Conservation (phyloP, 1,139 yeast species). For the Geotrichum aggregatum region DNA sequence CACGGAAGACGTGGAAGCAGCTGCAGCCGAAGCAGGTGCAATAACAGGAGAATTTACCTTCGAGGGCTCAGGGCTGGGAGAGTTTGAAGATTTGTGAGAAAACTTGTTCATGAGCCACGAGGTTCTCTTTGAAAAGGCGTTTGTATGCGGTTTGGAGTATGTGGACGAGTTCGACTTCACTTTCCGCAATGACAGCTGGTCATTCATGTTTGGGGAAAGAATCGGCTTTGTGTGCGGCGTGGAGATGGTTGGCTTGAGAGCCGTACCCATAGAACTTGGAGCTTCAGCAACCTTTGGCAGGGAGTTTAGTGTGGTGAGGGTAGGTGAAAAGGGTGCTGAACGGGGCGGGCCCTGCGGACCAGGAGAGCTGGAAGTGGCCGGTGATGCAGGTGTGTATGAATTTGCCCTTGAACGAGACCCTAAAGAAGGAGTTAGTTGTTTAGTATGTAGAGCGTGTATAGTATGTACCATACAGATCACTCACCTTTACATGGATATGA, state of each 20-base stretch:
- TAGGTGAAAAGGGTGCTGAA: slow-evolving; percentile 19
- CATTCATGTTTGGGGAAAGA: not conserved
- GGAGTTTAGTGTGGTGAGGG: slow-evolving; percentile 32
- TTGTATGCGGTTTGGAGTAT: slow-evolving; percentile 12
- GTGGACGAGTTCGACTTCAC: slow-evolving; percentile 19
- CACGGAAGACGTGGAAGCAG: too few species aligned
- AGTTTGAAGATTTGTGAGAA: slow-evolving; percentile 34
- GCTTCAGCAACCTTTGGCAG: slow-evolving; percentile 24
- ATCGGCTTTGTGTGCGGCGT: not conserved
- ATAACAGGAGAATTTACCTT: slow-evolving; percentile 33
- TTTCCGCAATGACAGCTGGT: slow-evolving; percentile 3
- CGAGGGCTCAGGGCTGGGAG: slow-evolving; percentile 37
- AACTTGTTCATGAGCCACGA: slow-evolving; percentile 28
- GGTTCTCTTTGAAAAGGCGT: slow-evolving; percentile 15
- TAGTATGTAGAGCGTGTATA: not conserved
- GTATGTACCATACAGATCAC: not conserved
- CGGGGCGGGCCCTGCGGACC: too few species aligned
- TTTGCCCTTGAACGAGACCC: slow-evolving; percentile 26
- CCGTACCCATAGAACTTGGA: slow-evolving; percentile 17
- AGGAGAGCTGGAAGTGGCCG: not conserved
- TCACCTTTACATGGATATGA: slow-evolving; percentile 12
- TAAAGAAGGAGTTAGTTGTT: not conserved
- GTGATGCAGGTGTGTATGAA: slow-evolving; percentile 5
- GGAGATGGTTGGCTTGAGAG: not conserved
- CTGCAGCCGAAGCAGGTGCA: not conserved